phyloP scores from a whole-genome alignment of 2,329 filamentous ascomycete genomes.

The Fusarium citri region DNA sequence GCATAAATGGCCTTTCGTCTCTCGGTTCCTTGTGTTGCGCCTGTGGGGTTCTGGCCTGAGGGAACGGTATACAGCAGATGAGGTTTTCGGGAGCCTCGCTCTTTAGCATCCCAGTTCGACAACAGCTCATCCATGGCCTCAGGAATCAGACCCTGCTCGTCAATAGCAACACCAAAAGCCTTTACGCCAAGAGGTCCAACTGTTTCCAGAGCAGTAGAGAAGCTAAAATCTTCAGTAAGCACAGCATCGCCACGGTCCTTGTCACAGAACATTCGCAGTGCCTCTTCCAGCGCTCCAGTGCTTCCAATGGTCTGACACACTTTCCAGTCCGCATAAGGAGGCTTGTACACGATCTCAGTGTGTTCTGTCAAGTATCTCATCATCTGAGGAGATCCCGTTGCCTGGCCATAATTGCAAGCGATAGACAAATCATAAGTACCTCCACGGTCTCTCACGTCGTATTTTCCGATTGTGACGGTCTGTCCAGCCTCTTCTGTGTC shows the following conservation, averaged over 20 bases:
- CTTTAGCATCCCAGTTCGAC: slow-evolving; percentile 60
- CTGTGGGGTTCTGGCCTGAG: slow-evolving; percentile 91
- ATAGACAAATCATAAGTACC: slow-evolving; percentile 79
- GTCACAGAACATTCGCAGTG: slow-evolving; percentile 82
- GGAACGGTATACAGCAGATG: slow-evolving; percentile 70
- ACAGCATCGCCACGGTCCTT: slow-evolving; percentile 78
- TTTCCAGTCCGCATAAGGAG: slow-evolving; percentile 91
- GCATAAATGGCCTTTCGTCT: slow-evolving; percentile 79
- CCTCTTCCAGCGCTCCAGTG: slow-evolving; percentile 86
- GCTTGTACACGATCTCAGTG: slow-evolving; percentile 88
- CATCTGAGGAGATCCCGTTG: slow-evolving; percentile 86
- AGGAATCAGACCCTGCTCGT: slow-evolving; percentile 65
- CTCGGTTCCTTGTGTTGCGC: slow-evolving; percentile 78
- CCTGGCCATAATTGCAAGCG: slow-evolving; percentile 92
- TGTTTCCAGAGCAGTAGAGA: slow-evolving; percentile 76
- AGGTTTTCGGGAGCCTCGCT: slow-evolving; percentile 61
- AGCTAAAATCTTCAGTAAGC: slow-evolving; percentile 91
- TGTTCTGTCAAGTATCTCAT: slow-evolving; percentile 94
- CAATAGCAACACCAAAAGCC: slow-evolving; percentile 63
- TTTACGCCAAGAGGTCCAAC: slow-evolving; percentile 65
- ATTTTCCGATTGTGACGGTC: slow-evolving; percentile 78
- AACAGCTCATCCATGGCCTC: slow-evolving; percentile 64
- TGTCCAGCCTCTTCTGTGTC: slow-evolving; percentile 71
- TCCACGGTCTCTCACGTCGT: slow-evolving; percentile 75
- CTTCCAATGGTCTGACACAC: slow-evolving; percentile 86